A percentile compares a stretch with the other conserved stretches of the same genome.
phyloP scores from a whole-genome alignment of 2,329 filamentous ascomycete genomes.

The Diaporthe vexans region DNA sequence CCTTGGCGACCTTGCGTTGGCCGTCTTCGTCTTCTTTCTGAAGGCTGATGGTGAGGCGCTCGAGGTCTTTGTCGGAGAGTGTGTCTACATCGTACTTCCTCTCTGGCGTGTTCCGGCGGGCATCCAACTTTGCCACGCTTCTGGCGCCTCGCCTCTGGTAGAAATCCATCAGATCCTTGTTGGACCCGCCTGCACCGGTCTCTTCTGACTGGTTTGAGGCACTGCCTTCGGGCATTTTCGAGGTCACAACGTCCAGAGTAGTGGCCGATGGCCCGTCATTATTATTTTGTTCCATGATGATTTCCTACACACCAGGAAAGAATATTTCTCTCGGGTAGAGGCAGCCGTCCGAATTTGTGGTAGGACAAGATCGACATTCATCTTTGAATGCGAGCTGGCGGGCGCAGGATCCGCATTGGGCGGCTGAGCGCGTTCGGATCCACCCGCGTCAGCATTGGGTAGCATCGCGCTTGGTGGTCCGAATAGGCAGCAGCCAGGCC shows the following conservation, averaged over 20 bases:
- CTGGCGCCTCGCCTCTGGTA: not conserved
- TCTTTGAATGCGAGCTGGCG: not conserved
- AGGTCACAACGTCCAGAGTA: not conserved
- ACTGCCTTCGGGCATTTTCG: not conserved
- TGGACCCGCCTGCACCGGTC: not conserved
- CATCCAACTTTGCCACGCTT: not conserved
- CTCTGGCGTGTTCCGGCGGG: not conserved
- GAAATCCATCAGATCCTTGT: not conserved
- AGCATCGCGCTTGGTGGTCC: not conserved
- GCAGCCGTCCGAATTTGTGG: not conserved
- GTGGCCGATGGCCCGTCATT: not conserved
- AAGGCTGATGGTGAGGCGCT: not conserved
- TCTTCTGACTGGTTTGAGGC: not conserved
- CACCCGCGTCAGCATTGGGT: not conserved
- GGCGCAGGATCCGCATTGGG: not conserved
- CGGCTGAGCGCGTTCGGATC: not conserved
- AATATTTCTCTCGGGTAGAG: too few species aligned
- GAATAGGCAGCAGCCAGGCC: not conserved
- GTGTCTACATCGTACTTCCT: not conserved
- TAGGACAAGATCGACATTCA: not conserved
- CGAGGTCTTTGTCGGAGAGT: not conserved
- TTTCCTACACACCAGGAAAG: too few species aligned
- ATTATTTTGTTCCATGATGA: not conserved
- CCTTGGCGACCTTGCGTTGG: not conserved
- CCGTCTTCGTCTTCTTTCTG: not conserved